Evolutionary conservation across 2,329 filamentous ascomycete genomes (phyloP).

Genomic region (Cytospora piceicola): DNA sequence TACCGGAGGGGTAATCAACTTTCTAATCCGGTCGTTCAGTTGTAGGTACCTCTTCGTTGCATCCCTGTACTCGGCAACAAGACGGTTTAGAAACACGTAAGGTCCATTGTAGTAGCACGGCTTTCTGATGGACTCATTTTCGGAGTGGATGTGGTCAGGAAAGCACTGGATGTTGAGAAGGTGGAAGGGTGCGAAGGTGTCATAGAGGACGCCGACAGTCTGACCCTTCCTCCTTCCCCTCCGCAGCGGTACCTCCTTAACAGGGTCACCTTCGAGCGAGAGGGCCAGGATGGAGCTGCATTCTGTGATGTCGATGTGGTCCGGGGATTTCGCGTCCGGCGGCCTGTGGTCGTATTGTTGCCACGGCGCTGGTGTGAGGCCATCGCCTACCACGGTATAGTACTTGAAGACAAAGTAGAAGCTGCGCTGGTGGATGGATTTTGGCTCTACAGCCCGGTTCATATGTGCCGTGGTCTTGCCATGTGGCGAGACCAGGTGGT

Average conservation of each 20-base stretch:
- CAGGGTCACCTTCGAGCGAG: slow-evolving; percentile 56
- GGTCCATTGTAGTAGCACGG: slow-evolving; percentile 61
- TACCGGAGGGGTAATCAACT: slow-evolving; percentile 62
- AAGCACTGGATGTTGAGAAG: slow-evolving; percentile 62
- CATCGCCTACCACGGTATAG: slow-evolving; percentile 62
- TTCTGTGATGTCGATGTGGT: slow-evolving; percentile 63
- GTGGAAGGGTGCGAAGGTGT: slow-evolving; percentile 65
- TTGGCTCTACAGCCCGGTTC: slow-evolving; percentile 52
- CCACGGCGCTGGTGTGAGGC: slow-evolving; percentile 62
- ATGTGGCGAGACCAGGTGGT: slow-evolving; percentile 55
- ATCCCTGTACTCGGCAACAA: slow-evolving; percentile 64
- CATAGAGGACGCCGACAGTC: slow-evolving; percentile 57
- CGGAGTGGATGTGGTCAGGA: slow-evolving; percentile 60
- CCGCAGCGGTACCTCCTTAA: slow-evolving; percentile 53
- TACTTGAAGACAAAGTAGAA: slow-evolving; percentile 70
- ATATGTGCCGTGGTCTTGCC: slow-evolving; percentile 53
- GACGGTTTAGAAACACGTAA: slow-evolving; percentile 62
- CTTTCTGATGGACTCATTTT: slow-evolving; percentile 58
- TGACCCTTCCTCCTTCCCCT: slow-evolving; percentile 50
- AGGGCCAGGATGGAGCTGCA: slow-evolving; percentile 64
- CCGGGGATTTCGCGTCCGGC: slow-evolving; percentile 41
- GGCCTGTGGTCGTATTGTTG: slow-evolving; percentile 58
- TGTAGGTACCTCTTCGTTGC: slow-evolving; percentile 61
- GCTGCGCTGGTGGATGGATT: slow-evolving; percentile 54
- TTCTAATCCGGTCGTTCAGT: slow-evolving; percentile 60